phyloP scores from a whole-genome alignment of 2,329 filamentous ascomycete species.

The Fusarium vanettenii region DNA sequence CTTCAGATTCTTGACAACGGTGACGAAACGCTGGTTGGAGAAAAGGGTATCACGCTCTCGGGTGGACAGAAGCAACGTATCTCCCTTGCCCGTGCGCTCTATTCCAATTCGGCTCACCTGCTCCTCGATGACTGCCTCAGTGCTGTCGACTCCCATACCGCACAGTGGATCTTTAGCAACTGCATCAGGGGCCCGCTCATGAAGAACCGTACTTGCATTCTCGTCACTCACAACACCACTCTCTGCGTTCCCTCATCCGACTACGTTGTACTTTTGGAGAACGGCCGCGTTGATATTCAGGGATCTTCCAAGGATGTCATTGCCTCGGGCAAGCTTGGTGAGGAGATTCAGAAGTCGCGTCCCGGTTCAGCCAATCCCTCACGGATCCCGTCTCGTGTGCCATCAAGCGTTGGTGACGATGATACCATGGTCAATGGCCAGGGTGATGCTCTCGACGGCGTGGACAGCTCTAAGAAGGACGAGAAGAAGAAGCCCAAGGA shows the following conservation, averaged over 20 bases:
- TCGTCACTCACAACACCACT: conserved; percentile 96
- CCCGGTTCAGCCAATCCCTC: conserved; percentile 78
- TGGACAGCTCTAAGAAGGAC: conserved; percentile 58
- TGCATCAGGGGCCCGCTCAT: conserved; percentile 92
- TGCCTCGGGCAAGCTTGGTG: conserved; percentile 86
- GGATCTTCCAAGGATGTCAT: conserved; percentile 84
- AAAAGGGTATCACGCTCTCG: conserved; percentile 96
- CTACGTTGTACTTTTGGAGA: conserved; percentile 86
- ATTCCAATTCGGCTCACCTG: conserved; percentile 91
- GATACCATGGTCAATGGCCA: conserved; percentile 65
- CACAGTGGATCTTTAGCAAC: conserved; percentile 97
- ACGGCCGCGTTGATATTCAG: conserved; percentile 81
- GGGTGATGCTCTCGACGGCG: conserved; percentile 59
- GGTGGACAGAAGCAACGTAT: conserved; percentile 98
- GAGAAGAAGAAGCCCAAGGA: conserved; percentile 60
- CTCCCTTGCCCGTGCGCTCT: conserved; percentile 95
- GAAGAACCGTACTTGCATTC: conserved; percentile 87
- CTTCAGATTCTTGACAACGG: conserved; percentile 92
- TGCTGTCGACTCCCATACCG: conserved; percentile 96
- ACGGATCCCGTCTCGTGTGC: conserved; percentile 79
- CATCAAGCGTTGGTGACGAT: conserved; percentile 79
- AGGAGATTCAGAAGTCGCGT: conserved; percentile 81
- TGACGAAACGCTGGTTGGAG: conserved; percentile 92
- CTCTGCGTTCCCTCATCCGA: conserved; percentile 85
- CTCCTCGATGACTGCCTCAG: conserved; percentile 95